phyloP scores from a whole-genome alignment of 768 basidiomycete genomes.

The Dacryopinax primogenitus region DNA sequence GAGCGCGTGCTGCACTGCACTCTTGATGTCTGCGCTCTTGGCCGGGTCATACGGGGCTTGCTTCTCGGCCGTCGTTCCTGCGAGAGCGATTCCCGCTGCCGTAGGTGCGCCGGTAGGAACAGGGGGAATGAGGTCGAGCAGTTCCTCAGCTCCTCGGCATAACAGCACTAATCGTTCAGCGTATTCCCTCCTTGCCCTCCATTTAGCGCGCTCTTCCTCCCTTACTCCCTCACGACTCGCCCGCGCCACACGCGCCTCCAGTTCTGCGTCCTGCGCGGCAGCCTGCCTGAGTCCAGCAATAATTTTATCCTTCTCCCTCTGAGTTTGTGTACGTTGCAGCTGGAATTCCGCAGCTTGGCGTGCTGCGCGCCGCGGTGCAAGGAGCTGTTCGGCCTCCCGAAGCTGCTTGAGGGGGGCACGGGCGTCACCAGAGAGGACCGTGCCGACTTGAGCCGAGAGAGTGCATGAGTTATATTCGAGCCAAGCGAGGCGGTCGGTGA shows the following conservation, averaged over 20 bases:
- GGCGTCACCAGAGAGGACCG: constrained; percentile 38
- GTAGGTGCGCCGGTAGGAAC: constrained; percentile 38
- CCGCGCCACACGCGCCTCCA: constrained; percentile 59
- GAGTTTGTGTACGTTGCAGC: constrained; percentile 8
- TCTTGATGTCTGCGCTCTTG: constrained; percentile 54
- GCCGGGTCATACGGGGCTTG: constrained; percentile 39
- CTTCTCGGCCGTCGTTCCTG: not conserved
- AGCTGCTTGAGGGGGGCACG: constrained; percentile 57
- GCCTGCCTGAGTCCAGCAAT: constrained; percentile 54
- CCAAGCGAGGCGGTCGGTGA: constrained; percentile 70
- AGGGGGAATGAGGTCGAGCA: constrained; percentile 53
- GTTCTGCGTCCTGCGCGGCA: constrained; percentile 46
- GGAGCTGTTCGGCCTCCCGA: constrained; percentile 51
- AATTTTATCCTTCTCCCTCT: constrained; percentile 52
- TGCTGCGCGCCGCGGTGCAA: constrained; percentile 49
- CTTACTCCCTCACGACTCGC: constrained; percentile 61
- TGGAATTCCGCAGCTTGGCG: constrained; percentile 43
- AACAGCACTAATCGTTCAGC: constrained; percentile 67
- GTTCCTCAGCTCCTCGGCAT: constrained; percentile 53
- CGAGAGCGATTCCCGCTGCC: not conserved
- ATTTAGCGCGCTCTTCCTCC: constrained; percentile 64
- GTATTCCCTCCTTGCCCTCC: constrained; percentile 76
- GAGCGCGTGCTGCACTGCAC: constrained; percentile 61
- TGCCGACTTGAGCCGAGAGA: constrained; percentile 46
- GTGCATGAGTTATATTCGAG: constrained; percentile 66